phyloP scores from a whole-genome alignment of 2,329 filamentous ascomycete genomes.

The Aspergillus pseudotamarii region DNA sequence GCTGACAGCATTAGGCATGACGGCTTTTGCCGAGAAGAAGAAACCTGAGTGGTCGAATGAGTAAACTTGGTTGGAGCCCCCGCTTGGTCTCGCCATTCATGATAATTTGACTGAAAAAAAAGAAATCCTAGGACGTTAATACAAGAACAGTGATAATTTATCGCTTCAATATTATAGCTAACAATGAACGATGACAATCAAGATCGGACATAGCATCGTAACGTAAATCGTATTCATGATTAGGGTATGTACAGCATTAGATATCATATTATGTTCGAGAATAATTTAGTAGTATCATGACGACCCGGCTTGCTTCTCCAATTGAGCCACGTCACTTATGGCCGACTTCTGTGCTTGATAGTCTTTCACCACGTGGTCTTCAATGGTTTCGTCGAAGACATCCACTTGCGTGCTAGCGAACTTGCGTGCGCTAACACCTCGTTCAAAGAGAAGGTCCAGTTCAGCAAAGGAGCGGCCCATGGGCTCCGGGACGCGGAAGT shows the following conservation, averaged over 20 bases:
- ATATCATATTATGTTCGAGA: slow-evolving; percentile 12
- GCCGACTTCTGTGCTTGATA: slow-evolving; percentile 49
- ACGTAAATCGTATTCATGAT: slow-evolving; percentile 21
- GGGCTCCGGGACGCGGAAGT: slow-evolving; percentile 80
- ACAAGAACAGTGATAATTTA: background rate
- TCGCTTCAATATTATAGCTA: background rate
- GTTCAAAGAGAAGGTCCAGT: slow-evolving; percentile 81
- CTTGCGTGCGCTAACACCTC: slow-evolving; percentile 69
- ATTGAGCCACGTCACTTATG: slow-evolving; percentile 57
- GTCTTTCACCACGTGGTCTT: slow-evolving; percentile 30
- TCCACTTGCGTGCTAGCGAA: slow-evolving; percentile 64
- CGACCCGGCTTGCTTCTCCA: slow-evolving; percentile 46
- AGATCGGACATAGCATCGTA: background rate
- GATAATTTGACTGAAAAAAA: background rate
- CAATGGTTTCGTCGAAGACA: slow-evolving; percentile 52
- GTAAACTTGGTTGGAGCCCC: slow-evolving; percentile 43
- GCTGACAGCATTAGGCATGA: slow-evolving; percentile 61
- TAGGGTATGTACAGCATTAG: slow-evolving; percentile 23
- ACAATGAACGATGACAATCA: background rate
- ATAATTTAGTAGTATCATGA: slow-evolving; percentile 9
- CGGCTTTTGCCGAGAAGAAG: slow-evolving; percentile 92
- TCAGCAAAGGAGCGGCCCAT: slow-evolving; percentile 81
- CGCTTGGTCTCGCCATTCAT: background rate
- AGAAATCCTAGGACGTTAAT: background rate
- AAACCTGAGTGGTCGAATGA: slow-evolving; percentile 88